These are phyloP conservation scores for Carex arenaria DNA, from an alignment of 202 grass and related monocot genomes.

Conservation along the genomic window DNA sequence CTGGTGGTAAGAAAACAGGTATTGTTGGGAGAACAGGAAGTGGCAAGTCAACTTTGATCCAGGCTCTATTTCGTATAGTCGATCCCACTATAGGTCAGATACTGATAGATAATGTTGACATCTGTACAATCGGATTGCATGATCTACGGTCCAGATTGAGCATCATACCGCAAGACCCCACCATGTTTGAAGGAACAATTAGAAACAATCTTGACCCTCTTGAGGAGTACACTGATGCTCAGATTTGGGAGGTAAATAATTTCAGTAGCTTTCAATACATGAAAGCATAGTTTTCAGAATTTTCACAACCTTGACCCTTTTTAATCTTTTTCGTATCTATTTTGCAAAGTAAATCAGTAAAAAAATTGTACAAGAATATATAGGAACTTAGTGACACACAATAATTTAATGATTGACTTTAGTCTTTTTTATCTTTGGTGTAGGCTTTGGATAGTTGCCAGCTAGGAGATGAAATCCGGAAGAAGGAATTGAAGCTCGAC, in stretches of 20 bases:
- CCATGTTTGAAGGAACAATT: slow-evolving; percentile 90
- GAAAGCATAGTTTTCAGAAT: neutral
- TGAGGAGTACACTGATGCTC: slow-evolving; percentile 67
- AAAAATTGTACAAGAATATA: neutral
- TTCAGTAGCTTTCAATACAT: neutral
- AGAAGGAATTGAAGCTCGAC: slow-evolving; percentile 75
- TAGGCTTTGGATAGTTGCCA: slow-evolving; percentile 83
- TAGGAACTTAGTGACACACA: neutral
- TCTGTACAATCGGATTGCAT: slow-evolving; percentile 83
- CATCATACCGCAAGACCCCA: slow-evolving; percentile 96
- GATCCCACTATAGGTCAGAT: slow-evolving; percentile 69
- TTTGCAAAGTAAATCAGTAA: neutral
- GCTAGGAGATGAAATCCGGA: slow-evolving; percentile 77
- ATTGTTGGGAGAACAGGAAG: slow-evolving; percentile 96
- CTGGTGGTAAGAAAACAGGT: slow-evolving; percentile 77
- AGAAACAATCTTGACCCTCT: slow-evolving; percentile 91
- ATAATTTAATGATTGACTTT: neutral
- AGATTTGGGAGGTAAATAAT: slow-evolving; percentile 78
- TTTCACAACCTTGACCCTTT: neutral
- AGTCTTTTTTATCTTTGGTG: neutral
- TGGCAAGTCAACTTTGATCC: slow-evolving; percentile 90
- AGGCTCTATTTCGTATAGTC: slow-evolving; percentile 78
- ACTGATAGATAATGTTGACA: slow-evolving; percentile 64
- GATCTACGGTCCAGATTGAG: slow-evolving; percentile 85
- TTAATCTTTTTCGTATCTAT: neutral